phyloP scores from a whole-genome alignment of 2,329 filamentous ascomycete species.

The Penicillium concentricum region DNA sequence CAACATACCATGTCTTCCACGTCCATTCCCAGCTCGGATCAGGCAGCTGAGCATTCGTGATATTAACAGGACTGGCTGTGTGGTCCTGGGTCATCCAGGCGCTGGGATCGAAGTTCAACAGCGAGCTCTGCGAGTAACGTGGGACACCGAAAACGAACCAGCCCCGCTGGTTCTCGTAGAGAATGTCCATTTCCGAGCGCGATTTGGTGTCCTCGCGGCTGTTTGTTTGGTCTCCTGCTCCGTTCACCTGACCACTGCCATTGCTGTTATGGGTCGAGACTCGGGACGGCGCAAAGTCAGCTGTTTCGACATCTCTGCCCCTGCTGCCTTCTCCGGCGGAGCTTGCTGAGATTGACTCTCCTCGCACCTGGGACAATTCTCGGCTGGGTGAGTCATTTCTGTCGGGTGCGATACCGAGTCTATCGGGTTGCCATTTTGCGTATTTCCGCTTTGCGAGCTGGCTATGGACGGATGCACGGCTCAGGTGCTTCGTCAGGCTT shows the following conservation, averaged over 20 bases:
- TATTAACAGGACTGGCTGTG: conserved; percentile 63
- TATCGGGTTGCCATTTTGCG: conserved; percentile 54
- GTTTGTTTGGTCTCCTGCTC: conserved; percentile 3
- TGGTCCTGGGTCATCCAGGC: conserved; percentile 75
- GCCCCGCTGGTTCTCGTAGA: conserved; percentile 95
- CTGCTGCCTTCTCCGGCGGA: conserved; percentile 12
- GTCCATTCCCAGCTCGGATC: conserved; percentile 95
- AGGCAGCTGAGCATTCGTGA: conserved; percentile 84
- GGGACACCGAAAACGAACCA: conserved; percentile 84
- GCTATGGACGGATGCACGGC: conserved; percentile 38
- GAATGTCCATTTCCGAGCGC: conserved; percentile 68
- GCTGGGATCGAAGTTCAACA: conserved; percentile 80
- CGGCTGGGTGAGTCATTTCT: conserved; percentile 15
- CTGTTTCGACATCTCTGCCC: conserved; percentile 13
- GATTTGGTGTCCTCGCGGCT: conserved; percentile 22
- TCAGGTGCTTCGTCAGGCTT: conserved; percentile 31
- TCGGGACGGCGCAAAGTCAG: conserved; percentile 15
- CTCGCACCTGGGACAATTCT: conserved; percentile 21
- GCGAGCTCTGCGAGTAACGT: conserved; percentile 81
- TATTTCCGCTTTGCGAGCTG: conserved; percentile 46
- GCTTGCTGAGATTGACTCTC: conserved; percentile 18
- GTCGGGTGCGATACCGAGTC: conserved; percentile 49
- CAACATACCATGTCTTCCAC: conserved; percentile 69
- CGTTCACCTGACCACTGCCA: conserved; percentile 2
- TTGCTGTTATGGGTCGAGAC: conserved; percentile 6